Evolutionary conservation across 75 land plant genomes (phyloP).

Genomic region (Selaginella tamariscina): DNA sequence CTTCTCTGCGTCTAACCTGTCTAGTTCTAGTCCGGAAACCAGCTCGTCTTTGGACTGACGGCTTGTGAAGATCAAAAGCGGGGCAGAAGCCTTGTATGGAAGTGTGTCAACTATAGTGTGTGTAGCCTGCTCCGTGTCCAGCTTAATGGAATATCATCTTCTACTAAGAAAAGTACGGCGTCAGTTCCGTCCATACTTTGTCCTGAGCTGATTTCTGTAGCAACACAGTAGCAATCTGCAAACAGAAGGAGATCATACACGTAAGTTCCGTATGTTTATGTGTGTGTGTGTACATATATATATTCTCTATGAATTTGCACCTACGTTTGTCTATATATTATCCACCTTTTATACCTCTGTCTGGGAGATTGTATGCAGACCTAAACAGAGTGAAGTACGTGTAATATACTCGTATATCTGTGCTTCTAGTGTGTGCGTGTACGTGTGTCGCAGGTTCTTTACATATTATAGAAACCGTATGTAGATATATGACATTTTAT

Average conservation of each 20-base stretch:
- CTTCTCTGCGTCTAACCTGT: slow-evolving; percentile 35
- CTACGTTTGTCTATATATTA: too few species aligned
- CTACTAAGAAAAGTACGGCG: not conserved
- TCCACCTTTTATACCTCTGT: slow-evolving; percentile 16
- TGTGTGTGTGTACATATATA: not conserved
- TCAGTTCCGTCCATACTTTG: not conserved
- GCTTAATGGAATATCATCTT: not conserved
- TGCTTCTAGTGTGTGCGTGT: too few species aligned
- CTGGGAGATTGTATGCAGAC: slow-evolving; percentile 17
- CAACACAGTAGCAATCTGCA: not conserved
- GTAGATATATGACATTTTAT: too few species aligned
- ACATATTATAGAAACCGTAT: too few species aligned
- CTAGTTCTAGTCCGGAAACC: slow-evolving; percentile 24
- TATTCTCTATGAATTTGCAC: too few species aligned
- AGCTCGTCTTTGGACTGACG: not conserved
- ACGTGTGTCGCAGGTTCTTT: too few species aligned
- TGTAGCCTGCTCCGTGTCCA: not conserved
- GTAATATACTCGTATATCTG: too few species aligned
- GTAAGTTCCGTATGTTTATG: not conserved
- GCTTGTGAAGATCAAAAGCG: not conserved
- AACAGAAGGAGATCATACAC: not conserved
- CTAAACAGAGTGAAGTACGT: too few species aligned
- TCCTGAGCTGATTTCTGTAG: not conserved
- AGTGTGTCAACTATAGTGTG: not conserved
- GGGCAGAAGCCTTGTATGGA: not conserved